Conservation (phyloP, 305 asterid species). For the Fraxinus floribunda region DNA sequence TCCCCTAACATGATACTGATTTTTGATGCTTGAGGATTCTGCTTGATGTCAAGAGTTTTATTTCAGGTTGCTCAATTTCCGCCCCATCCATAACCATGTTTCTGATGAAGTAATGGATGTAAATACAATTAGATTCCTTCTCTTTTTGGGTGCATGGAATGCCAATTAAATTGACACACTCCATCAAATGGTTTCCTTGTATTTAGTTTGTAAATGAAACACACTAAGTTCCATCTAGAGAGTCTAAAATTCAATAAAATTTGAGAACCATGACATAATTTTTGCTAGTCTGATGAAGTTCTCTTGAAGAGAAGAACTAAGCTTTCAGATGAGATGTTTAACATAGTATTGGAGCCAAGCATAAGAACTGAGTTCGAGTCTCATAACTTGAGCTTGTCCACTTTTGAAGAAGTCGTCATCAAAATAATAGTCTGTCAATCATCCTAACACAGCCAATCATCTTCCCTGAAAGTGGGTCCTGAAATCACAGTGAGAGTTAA, state of each 20-base stretch:
- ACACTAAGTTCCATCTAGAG: conserved; percentile 1
- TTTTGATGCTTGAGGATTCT: not conserved
- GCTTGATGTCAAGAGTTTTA: conserved; percentile 6
- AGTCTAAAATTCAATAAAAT: conserved; percentile 1
- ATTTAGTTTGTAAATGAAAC: conserved; percentile 4
- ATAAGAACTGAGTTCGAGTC: not conserved
- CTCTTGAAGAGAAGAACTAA: not conserved
- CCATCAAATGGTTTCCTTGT: not conserved
- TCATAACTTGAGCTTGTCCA: not conserved
- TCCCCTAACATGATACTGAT: not conserved
- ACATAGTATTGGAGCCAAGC: not conserved
- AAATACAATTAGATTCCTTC: not conserved
- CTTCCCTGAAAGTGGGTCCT: not conserved
- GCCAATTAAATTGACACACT: conserved; percentile 9
- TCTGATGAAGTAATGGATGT: conserved; percentile 1
- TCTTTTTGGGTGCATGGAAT: not conserved
- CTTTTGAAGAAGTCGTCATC: not conserved
- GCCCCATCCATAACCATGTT: conserved; percentile 1
- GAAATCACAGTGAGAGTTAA: not conserved
- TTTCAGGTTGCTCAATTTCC: conserved; percentile 1
- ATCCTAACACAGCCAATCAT: not conserved
- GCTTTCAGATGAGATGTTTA: not conserved
- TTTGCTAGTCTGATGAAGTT: not conserved
- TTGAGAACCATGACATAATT: conserved; percentile 6
- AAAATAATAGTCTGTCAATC: not conserved